A percentile compares a stretch with the other conserved stretches of the same genome.
phyloP scores from a whole-genome alignment of 164 flowering plant species.

The Umbellularia californica region DNA sequence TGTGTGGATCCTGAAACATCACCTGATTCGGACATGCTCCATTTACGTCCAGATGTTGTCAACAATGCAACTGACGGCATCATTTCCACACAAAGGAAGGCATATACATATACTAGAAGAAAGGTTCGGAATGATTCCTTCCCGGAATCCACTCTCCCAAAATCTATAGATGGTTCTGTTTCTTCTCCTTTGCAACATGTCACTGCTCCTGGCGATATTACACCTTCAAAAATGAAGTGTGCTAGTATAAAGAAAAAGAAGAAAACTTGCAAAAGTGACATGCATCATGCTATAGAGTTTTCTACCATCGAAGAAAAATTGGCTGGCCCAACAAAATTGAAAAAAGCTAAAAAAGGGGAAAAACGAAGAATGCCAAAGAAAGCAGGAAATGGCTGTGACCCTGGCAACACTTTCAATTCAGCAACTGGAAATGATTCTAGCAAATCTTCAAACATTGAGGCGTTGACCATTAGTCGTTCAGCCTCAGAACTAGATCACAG shows the following conservation, averaged over 20 bases:
- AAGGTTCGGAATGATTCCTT: neutral
- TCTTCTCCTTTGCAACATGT: slow-evolving; percentile 21
- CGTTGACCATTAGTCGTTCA: slow-evolving; percentile 12
- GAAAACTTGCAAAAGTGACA: slow-evolving; percentile 27
- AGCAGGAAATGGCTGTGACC: slow-evolving; percentile 10
- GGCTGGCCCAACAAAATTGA: slow-evolving; percentile 14
- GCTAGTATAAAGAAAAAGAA: slow-evolving; percentile 28
- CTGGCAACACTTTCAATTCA: slow-evolving; percentile 16
- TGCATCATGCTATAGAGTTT: slow-evolving; percentile 6
- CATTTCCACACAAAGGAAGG: neutral
- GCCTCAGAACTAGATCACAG: slow-evolving; percentile 14
- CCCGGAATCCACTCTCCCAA: slow-evolving; percentile 18
- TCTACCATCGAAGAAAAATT: slow-evolving; percentile 15
- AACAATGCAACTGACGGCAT: slow-evolving; percentile 11
- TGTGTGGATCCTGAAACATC: slow-evolving; percentile 63
- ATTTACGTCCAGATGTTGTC: slow-evolving; percentile 38
- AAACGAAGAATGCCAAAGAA: slow-evolving; percentile 22
- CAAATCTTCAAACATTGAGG: slow-evolving; percentile 19
- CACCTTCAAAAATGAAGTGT: slow-evolving; percentile 14
- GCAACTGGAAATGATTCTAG: slow-evolving; percentile 15
- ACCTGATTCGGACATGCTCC: slow-evolving; percentile 85
- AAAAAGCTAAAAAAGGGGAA: slow-evolving; percentile 16
- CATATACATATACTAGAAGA: neutral
- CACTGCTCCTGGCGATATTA: slow-evolving; percentile 22
- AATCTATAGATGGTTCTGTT: slow-evolving; percentile 26